Conservation (phyloP, 345 rosid genomes). For the Limnanthes douglasii region DNA sequence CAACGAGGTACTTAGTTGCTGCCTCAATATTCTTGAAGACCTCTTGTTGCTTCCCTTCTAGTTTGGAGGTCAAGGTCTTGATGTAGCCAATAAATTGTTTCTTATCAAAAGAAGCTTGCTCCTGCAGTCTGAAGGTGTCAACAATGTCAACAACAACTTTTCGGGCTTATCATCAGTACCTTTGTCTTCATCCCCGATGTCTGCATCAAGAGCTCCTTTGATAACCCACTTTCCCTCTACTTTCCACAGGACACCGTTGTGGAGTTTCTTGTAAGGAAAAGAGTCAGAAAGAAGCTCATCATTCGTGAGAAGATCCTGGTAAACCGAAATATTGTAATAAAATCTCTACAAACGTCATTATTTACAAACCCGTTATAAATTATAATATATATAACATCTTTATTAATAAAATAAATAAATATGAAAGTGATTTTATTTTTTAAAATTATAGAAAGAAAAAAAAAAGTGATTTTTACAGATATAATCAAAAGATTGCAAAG, state of each 20-base stretch:
- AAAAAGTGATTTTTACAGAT: no score
- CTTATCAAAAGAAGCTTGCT: conserved; percentile 83
- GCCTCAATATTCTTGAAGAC: conserved; percentile 59
- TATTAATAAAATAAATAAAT: no score
- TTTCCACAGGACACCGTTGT: conserved; percentile 61
- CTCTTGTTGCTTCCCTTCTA: conserved; percentile 41
- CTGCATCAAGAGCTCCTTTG: conserved; percentile 48
- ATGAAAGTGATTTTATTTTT: no score
- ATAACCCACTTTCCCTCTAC: conserved; percentile 94
- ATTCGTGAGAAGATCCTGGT: no score
- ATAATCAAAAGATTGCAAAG: no score
- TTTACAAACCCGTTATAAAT: no score
- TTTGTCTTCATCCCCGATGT: conserved; percentile 60
- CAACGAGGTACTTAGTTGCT: conserved; percentile 58
- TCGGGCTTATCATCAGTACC: conserved; percentile 64
- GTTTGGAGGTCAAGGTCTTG: conserved; percentile 37
- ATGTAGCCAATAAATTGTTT: conserved; percentile 56
- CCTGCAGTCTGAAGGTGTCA: conserved; percentile 91
- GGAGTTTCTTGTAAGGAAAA: conserved; percentile 58
- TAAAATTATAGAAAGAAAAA: no score
- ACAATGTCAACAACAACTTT: conserved; percentile 81
- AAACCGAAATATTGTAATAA: no score
- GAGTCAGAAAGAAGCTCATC: conserved; percentile 93
- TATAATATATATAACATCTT: no score
- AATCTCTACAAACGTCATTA: no score